Evolutionary conservation across 2,329 filamentous ascomycete species (phyloP), one percentile per base, ranked within the genome.

Genomic region (Talaromyces sp.): DNA sequence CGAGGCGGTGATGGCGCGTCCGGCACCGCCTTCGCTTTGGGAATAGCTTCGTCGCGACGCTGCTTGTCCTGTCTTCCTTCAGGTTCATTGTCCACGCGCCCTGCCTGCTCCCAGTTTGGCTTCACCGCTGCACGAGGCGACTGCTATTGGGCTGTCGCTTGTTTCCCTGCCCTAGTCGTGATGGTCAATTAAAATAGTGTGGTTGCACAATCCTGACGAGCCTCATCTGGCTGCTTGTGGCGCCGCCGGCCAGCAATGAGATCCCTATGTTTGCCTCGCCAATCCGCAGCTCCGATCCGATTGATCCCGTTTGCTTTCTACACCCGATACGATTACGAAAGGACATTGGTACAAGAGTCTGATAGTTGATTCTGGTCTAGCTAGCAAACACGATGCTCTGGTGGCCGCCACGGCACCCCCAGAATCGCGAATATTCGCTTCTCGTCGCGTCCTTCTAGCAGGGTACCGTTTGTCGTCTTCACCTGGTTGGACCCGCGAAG

Each of bases 401-500:
- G 89, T 68, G 88, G 85, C 67, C 91, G 84, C 89, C 91, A 97
- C 49, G 89, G 86, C n/a, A 96, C 91, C 0, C 89, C 90, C 59
- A 97, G 74, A 10, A 88, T 78, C 75, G 89, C 87, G 73, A 96
- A 96, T 41, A 96, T 96, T 70, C 76, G 85, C 78, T 79, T 87
- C 81, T 96, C 92, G 67, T 89, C 84, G 61, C 80, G 80, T 0
- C 89, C 88, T 75, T 96, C 92, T 0, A 96, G 73, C 67, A 96
- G 70, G 58, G 81, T 82, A 0, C 90, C 91, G 62, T 88, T 83
- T 1, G 82, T 89, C 35, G 89, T 60, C 76, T 86, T 90, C 60
- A 79, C 77, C 51, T 87, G 72, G 1, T 80, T 77, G 31, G 74
- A 76, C 0, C 84, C 86, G 46, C 86, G 79, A 71, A 90, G 79